phyloP scores from a whole-genome alignment of 1,284 basidiomycete genomes.

The Thecaphora thlaspeos region DNA sequence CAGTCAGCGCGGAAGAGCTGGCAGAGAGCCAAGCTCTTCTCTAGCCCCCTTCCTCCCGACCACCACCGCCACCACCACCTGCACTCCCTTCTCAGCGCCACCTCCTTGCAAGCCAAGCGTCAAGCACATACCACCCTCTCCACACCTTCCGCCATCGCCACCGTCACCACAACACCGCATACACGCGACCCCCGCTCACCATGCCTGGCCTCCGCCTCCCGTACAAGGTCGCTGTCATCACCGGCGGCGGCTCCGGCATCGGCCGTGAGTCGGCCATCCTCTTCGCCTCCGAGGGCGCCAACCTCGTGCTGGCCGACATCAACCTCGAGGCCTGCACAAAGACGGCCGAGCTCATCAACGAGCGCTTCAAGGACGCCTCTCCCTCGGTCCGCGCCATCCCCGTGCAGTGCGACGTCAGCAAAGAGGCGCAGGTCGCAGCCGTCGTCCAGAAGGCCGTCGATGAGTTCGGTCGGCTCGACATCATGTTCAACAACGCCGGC shows the following conservation, averaged over 20 bases:
- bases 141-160: no score
- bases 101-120: no score
- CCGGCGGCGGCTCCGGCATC: conserved; percentile 85
- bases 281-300: conserved; percentile 87
- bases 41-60: no score
- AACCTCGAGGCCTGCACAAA: conserved; percentile 73
- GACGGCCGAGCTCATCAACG: conserved; percentile 67
- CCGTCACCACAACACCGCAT: no score
- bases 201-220: conserved; percentile 41
- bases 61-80: no score
- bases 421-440: conserved; percentile 79
- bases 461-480: conserved; percentile 83
- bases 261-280: conserved; percentile 87
- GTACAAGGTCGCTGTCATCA: conserved; percentile 69
- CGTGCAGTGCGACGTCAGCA: conserved; percentile 79
- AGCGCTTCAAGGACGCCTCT: conserved; percentile 68
- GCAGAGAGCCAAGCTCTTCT: no score
- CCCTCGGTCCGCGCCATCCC: conserved; percentile 64
- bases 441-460: conserved; percentile 76
- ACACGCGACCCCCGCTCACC: conserved; percentile 1
- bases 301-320: conserved; percentile 82
- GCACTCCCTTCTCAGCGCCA: no score
- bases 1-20: no score
- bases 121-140: no score
- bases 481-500: conserved; percentile 69